Evolutionary conservation across 1,139 yeast species (phyloP).

Genomic region (Saccharomyces hybrid): DNA sequence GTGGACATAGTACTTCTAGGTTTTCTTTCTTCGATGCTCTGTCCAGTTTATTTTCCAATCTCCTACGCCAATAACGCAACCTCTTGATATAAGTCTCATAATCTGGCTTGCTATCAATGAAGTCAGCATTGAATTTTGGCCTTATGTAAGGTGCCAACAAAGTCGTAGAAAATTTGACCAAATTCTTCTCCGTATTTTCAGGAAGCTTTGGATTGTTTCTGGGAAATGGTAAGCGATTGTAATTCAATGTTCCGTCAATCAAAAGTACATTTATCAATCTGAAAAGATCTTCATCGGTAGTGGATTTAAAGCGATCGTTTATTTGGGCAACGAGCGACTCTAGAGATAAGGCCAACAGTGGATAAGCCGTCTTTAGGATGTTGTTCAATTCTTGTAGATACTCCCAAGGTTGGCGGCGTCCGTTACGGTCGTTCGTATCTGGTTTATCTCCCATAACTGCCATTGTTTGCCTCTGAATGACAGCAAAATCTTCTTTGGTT

Average conservation of each 20-base stretch:
- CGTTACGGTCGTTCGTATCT: slow-evolving; percentile 8
- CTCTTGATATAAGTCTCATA: slow-evolving; percentile 79
- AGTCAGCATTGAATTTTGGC: slow-evolving; percentile 86
- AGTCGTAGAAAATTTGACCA: slow-evolving; percentile 85
- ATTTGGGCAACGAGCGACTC: slow-evolving; percentile 96
- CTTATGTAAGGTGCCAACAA: slow-evolving; percentile 85
- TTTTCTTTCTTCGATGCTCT: slow-evolving; percentile 65
- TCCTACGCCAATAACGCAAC: slow-evolving; percentile 85
- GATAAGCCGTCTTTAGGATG: slow-evolving; percentile 91
- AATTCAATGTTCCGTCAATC: slow-evolving; percentile 86
- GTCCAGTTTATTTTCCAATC: slow-evolving; percentile 86
- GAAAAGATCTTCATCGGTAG: slow-evolving; percentile 94
- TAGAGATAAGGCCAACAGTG: slow-evolving; percentile 80
- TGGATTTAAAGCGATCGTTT: slow-evolving; percentile 86
- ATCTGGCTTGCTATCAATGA: slow-evolving; percentile 81
- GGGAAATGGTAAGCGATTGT: slow-evolving; percentile 77
- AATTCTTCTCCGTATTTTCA: slow-evolving; percentile 83
- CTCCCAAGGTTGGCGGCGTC: slow-evolving; percentile 76
- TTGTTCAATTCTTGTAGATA: slow-evolving; percentile 94
- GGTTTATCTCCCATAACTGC: slow-evolving; percentile 39
- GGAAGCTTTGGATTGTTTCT: slow-evolving; percentile 85
- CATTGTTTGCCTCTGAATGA: slow-evolving; percentile 71
- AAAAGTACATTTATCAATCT: slow-evolving; percentile 84
- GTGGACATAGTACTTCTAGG: slow-evolving; percentile 88
- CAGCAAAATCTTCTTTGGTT: slow-evolving; percentile 87